These are phyloP conservation scores for Amyloporia xantha DNA, from an alignment of 768 basidiomycete species.

Conservation along the genomic window DNA sequence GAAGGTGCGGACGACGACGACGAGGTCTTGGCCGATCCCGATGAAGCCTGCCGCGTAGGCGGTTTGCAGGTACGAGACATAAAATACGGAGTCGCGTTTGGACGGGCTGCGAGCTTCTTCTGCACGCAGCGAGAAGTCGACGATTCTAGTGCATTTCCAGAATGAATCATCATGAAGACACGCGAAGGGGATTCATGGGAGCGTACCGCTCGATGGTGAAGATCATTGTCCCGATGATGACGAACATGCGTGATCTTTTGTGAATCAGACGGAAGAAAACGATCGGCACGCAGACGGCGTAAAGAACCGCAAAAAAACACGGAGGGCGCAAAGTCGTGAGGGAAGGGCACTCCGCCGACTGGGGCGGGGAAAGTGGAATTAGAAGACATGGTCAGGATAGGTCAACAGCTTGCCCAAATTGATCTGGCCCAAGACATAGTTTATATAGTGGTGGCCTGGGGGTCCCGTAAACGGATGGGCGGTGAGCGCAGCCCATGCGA, in stretches of 20 bases:
- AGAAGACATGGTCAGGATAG: background rate
- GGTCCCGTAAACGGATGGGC: background rate
- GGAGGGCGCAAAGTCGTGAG: conserved; percentile 35
- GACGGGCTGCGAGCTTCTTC: conserved; percentile 13
- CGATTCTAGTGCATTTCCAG: conserved; percentile 7
- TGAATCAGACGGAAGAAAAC: conserved; percentile 28
- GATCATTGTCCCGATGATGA: conserved; percentile 28
- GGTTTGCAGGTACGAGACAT: conserved; percentile 17
- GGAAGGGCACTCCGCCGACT: conserved; percentile 1
- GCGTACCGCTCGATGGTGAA: conserved; percentile 35
- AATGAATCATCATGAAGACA: background rate
- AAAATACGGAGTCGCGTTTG: conserved; percentile 8
- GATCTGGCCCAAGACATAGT: background rate
- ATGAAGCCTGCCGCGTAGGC: conserved; percentile 11
- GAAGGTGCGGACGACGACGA: conserved; percentile 7
- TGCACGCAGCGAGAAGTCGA: conserved; percentile 18
- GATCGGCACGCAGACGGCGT: conserved; percentile 31
- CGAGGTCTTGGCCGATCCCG: conserved; percentile 10
- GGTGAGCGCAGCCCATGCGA: background rate
- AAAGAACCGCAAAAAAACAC: conserved; percentile 34
- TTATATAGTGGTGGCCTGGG: background rate
- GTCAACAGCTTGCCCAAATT: background rate
- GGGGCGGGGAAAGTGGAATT: background rate
- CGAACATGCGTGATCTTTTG: conserved; percentile 29
- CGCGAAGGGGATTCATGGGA: background rate